Percentiles rank a stretch among this genome's conserved stretches.
These are phyloP conservation scores for Triticum monococcum DNA, from an alignment of 176 grass and related monocot species.

Conservation along the genomic window DNA sequence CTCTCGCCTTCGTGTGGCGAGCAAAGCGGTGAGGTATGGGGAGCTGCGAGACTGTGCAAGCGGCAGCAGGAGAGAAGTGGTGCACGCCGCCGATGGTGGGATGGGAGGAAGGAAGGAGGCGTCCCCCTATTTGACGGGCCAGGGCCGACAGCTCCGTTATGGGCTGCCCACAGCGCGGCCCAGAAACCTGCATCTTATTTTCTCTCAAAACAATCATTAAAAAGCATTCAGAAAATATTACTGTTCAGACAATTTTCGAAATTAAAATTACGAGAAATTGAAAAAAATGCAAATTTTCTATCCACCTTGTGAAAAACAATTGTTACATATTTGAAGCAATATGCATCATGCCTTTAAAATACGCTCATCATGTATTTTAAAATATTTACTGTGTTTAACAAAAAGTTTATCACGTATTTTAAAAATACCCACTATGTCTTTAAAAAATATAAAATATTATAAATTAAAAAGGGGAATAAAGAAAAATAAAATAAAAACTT, in stretches of 20 bases:
- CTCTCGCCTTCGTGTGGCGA: not conserved
- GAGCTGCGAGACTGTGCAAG: constrained; percentile 13
- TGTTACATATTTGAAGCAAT: not conserved
- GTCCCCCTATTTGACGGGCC: not conserved
- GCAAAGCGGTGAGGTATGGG: constrained; percentile 14
- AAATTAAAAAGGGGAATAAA: too few relatives aligned
- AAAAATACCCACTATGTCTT: too few relatives aligned
- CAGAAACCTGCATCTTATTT: not conserved
- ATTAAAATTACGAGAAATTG: too few relatives aligned
- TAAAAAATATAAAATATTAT: too few relatives aligned
- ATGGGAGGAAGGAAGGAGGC: not conserved
- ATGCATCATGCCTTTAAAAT: not conserved
- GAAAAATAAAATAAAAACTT: too few relatives aligned
- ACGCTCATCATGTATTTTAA: not conserved
- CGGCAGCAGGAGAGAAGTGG: not conserved
- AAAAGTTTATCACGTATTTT: too few relatives aligned
- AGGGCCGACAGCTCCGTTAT: not conserved
- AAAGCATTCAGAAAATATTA: not conserved
- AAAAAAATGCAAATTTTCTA: not conserved
- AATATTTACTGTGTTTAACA: too few relatives aligned
- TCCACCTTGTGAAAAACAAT: not conserved
- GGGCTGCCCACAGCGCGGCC: too few relatives aligned
- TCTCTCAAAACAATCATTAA: not conserved
- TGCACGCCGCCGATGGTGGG: constrained; percentile 3
- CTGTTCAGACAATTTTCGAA: not conserved